These are phyloP conservation scores for Entelexis paramagnoliae DNA, from an alignment of 1,139 yeast species.

Conservation along the genomic window DNA sequence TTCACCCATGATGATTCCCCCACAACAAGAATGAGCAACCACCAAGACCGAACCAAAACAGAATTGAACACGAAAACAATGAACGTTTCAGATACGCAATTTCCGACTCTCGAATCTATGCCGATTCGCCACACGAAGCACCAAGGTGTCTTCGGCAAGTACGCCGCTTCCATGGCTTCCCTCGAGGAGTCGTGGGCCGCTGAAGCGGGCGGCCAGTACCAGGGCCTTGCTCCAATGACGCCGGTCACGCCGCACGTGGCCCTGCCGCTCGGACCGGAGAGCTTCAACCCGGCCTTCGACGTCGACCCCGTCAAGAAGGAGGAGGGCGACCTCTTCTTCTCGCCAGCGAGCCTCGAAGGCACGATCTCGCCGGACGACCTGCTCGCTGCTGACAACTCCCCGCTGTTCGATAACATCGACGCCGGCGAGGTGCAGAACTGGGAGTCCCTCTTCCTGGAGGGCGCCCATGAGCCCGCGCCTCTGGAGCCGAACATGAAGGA, in stretches of 20 bases:
- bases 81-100: slow-evolving; percentile 2
- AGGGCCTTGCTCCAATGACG: slow-evolving; percentile 23
- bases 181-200: slow-evolving; percentile 20
- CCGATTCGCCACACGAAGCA: slow-evolving; percentile 24
- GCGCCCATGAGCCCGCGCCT: slow-evolving; percentile 6
- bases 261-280: slow-evolving; percentile 18
- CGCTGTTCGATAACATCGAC: slow-evolving; percentile 31
- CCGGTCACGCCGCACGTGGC: slow-evolving; percentile 21
- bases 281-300: slow-evolving; percentile 18
- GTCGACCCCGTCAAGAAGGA: slow-evolving; percentile 1
- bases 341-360: slow-evolving; percentile 22
- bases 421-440: slow-evolving; percentile 28
- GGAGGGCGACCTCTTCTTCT: slow-evolving; percentile 19
- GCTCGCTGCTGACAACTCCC: slow-evolving; percentile 29
- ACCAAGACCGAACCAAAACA: slow-evolving; percentile 2
- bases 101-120: slow-evolving; percentile 7
- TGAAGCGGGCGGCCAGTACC: not conserved
- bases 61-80: not conserved
- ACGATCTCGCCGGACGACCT: slow-evolving; percentile 30
- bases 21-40: slow-evolving; percentile 3
- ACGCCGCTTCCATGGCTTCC: slow-evolving; percentile 29
- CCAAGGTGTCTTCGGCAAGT: slow-evolving; percentile 30
- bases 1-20: slow-evolving; percentile 13
- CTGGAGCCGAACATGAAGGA: not conserved
- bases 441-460: slow-evolving; percentile 30